Base-by-base conservation (phyloP, 2,329 filamentous ascomycete genomes). In the Rugonectria rugulosa region DNA sequence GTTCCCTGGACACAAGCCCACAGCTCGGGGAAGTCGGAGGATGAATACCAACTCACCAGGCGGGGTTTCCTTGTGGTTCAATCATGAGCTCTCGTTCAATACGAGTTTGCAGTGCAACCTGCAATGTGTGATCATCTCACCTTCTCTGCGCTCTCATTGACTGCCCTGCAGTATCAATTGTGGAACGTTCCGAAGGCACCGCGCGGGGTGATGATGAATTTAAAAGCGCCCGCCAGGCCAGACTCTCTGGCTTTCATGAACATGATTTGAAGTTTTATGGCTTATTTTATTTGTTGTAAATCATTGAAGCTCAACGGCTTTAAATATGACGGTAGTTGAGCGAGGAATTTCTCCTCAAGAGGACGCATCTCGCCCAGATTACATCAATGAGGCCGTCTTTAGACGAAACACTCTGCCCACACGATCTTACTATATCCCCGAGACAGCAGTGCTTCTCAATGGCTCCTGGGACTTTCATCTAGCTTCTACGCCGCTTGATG, bases 381-480 rank as follows among this genome's bases (percentile, higher is more conserved):
- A 79, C 47, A 70, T 68, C 59, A 82, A 83, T 63, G 76, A 81
- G 60, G 71, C 76, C 17, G 74, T 85, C 53, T 80, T 85, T 56
- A 73, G 81, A 45, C 75, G 81, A 56, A 83, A 84, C 65, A 77
- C 79, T 17, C 75, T 86, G 0, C 79, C 80, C 10, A 70, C 81
- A 2, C 76, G 82, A 27, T 75, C 80, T 20, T 84, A 85, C 65
- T 73, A 78, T 66, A 78, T 85, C 44, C 81, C 83, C 2, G 71
- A 80, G 24, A 78, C 77, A 1, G 73, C 77, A 4, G 54, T 82
- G 14, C 71, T 75, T 2, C 75, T 87, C 47, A 86, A 86, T 62
- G 83, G 84, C 31, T 70, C 68, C 21, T 87, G 84, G 84, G 74
- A 81, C 52, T 87, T 87, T 60, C 75, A 82, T 59, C 78, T 82